phyloP scores from a whole-genome alignment of 129 eudicot species.

The Arctium lappa region DNA sequence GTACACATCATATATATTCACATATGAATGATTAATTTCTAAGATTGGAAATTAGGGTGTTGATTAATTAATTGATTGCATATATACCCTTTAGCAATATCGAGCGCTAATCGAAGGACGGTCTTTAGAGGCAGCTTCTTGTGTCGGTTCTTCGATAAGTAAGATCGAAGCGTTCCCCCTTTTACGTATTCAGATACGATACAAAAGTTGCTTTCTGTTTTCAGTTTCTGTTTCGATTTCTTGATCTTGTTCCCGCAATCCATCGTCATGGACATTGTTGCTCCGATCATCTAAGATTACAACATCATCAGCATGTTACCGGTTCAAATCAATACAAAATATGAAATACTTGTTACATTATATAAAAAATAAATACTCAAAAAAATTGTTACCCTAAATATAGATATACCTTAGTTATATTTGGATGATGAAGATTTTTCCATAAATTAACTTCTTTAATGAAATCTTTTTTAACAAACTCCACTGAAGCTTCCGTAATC shows the following conservation, averaged over 20 bases:
- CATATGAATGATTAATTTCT: neutral
- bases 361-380: too few species aligned
- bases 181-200: neutral
- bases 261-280: neutral
- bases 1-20: neutral
- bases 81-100: neutral
- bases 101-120: neutral
- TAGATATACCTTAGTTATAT: neutral
- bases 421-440: neutral
- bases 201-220: neutral
- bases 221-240: neutral
- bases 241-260: neutral
- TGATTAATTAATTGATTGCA: too few species aligned
- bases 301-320: too few species aligned
- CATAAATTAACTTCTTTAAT: neutral
- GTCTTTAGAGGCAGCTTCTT: neutral
- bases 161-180: neutral
- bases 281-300: neutral
- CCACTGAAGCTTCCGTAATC: neutral
- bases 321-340: too few species aligned
- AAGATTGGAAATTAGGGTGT: too few species aligned
- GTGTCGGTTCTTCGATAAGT: neutral
- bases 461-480: neutral
- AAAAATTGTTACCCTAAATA: too few species aligned
- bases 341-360: too few species aligned